Evolutionary conservation across 2,329 filamentous ascomycete species (phyloP).

Genomic region (Cercospora brassicicola): DNA sequence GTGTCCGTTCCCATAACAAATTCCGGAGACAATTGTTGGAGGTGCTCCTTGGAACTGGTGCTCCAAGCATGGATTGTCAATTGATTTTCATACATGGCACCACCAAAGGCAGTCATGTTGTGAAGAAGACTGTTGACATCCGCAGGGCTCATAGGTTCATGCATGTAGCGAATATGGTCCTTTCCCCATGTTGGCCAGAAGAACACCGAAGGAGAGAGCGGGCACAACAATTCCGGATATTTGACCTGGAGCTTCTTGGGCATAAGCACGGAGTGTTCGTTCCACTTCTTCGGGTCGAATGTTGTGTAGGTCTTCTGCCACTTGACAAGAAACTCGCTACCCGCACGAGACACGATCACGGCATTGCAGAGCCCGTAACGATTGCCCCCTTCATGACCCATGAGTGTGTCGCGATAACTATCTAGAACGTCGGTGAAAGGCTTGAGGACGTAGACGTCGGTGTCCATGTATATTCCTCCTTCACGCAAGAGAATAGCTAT

Average conservation of each 20-base stretch:
- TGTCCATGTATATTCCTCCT: conserved; percentile 25
- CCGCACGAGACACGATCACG: conserved; percentile 19
- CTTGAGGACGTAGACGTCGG: conserved; percentile 21
- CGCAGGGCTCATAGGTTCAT: conserved; percentile 5
- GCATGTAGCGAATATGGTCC: conserved; percentile 17
- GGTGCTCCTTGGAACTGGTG: background rate
- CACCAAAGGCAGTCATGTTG: conserved; percentile 10
- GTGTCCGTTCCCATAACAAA: background rate
- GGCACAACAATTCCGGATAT: conserved; percentile 16
- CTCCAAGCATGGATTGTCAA: conserved; percentile 18
- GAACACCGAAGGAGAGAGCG: conserved; percentile 20
- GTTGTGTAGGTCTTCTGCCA: conserved; percentile 17
- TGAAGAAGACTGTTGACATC: conserved; percentile 1
- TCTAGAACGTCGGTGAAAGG: conserved; percentile 17
- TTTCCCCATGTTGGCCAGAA: conserved; percentile 23
- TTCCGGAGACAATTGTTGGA: background rate
- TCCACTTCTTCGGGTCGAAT: conserved; percentile 18
- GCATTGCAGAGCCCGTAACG: conserved; percentile 24
- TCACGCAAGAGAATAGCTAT: conserved; percentile 16
- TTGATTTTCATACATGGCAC: conserved; percentile 23
- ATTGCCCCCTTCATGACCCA: conserved; percentile 26
- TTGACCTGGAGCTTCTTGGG: conserved; percentile 16
- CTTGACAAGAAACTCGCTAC: conserved; percentile 19
- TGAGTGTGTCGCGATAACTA: conserved; percentile 15
- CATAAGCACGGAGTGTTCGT: conserved; percentile 19